A percentile compares a stretch with the other conserved stretches of the same genome.
Conservation (phyloP, 1,284 basidiomycete species). For the Cutaneotrichosporon sp. region DNA sequence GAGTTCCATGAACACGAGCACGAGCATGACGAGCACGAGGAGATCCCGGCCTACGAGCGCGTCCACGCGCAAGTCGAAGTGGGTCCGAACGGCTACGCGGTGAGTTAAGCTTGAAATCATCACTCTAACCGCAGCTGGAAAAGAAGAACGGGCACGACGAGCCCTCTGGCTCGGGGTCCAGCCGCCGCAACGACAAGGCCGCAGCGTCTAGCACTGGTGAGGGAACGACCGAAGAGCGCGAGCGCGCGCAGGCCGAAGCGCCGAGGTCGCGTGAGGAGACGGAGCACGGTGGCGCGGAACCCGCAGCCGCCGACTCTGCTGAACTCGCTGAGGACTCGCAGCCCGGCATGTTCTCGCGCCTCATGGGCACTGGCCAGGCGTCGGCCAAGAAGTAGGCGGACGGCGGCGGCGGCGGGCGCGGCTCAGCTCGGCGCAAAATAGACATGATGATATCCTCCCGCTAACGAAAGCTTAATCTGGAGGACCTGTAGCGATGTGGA, state of each 20-base stretch:
- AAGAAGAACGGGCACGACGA: conserved; percentile 25
- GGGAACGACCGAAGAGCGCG: conserved; percentile 19
- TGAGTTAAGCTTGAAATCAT: conserved; percentile 53
- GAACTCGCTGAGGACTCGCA: not conserved
- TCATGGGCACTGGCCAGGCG: conserved; percentile 7
- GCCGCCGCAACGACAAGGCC: conserved; percentile 50
- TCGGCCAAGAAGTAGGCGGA: conserved; percentile 2
- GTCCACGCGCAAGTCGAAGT: conserved; percentile 56
- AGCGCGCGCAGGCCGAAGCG: conserved; percentile 1
- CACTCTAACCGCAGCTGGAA: conserved; percentile 15
- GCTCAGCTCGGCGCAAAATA: not conserved
- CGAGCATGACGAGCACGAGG: conserved; percentile 53
- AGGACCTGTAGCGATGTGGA: conserved; percentile 1
- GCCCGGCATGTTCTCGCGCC: conserved; percentile 10
- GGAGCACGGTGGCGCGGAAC: conserved; percentile 7
- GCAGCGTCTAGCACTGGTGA: conserved; percentile 51
- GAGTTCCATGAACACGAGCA: conserved; percentile 60
- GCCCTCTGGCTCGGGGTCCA: conserved; percentile 20
- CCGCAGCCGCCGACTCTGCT: conserved; percentile 1
- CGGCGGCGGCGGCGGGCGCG: not conserved
- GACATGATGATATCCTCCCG: not conserved
- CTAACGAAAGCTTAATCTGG: not conserved
- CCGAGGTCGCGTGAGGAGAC: conserved; percentile 3
- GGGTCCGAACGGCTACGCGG: conserved; percentile 69
- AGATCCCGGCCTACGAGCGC: conserved; percentile 54